Conservation (phyloP, 148 eudicot species). For the Fagopyrum homotropicum region DNA sequence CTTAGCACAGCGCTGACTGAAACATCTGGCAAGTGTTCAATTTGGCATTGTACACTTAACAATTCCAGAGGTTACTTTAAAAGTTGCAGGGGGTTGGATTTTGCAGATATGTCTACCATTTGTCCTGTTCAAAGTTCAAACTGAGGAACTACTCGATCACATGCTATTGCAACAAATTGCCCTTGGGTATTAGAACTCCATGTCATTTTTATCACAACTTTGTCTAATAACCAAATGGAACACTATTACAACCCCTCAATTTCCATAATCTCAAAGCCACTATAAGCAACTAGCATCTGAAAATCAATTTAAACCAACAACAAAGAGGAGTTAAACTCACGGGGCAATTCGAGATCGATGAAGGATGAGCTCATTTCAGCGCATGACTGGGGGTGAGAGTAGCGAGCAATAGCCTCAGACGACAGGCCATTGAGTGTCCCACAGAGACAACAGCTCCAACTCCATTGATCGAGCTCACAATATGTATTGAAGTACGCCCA, state of each 20-base stretch:
- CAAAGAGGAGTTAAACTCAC: conserved; percentile 27
- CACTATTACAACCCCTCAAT: background rate
- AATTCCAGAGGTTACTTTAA: background rate
- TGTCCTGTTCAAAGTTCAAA: background rate
- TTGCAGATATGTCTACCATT: background rate
- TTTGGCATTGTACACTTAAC: background rate
- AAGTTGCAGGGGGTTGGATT: background rate
- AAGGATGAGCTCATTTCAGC: conserved; percentile 76
- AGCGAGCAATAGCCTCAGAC: conserved; percentile 46
- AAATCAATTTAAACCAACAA: background rate
- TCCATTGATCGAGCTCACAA: conserved; percentile 91
- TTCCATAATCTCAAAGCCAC: background rate
- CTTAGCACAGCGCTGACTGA: background rate
- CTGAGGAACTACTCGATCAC: background rate
- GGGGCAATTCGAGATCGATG: conserved; percentile 74
- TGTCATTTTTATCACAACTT: background rate
- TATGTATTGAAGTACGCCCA: conserved; percentile 92
- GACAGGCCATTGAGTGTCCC: conserved; percentile 81
- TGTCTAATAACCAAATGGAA: background rate
- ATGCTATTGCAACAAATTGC: background rate
- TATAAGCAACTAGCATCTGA: background rate
- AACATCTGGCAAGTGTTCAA: background rate
- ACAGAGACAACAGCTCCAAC: conserved; percentile 78
- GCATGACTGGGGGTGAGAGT: conserved; percentile 59
- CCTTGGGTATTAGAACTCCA: background rate